These are phyloP conservation scores for Leucogyrophana mollusca DNA, from an alignment of 768 basidiomycete species.

Conservation along the genomic window DNA sequence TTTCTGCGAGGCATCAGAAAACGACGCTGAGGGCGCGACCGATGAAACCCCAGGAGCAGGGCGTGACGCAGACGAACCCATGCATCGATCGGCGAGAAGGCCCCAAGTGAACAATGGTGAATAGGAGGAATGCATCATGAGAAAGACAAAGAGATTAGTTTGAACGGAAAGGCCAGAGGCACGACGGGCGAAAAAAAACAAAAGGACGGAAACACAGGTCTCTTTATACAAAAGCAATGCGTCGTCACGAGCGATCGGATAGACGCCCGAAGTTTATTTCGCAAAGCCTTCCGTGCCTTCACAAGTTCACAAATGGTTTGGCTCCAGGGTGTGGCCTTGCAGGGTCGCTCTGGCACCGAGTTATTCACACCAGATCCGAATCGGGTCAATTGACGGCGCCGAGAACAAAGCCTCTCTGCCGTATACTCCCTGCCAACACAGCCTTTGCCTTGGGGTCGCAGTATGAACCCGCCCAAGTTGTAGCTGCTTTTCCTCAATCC, in stretches of 20 bases:
- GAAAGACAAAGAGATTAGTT: neutral
- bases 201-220: neutral
- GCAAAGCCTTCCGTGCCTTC: neutral
- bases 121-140: slow-evolving; percentile 32
- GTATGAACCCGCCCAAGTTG: too few relatives aligned
- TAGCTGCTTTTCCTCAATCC: too few relatives aligned
- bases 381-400: too few relatives aligned
- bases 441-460: too few relatives aligned
- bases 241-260: slow-evolving; percentile 9
- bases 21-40: slow-evolving; percentile 8
- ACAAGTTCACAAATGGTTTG: slow-evolving; percentile 3
- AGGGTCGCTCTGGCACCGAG: neutral
- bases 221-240: slow-evolving; percentile 7
- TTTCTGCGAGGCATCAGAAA: neutral
- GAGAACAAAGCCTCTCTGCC: too few relatives aligned
- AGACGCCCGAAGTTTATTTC: slow-evolving; percentile 4
- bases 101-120: slow-evolving; percentile 68
- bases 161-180: neutral
- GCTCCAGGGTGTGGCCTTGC: neutral
- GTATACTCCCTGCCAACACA: too few relatives aligned
- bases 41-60: slow-evolving; percentile 13
- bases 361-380: slow-evolving; percentile 1
- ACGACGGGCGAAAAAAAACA: neutral
- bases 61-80: slow-evolving; percentile 15
- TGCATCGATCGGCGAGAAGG: slow-evolving; percentile 38